Conservation (phyloP, 2,329 filamentous ascomycete species). For the Tolypocladium guangdongense region DNA sequence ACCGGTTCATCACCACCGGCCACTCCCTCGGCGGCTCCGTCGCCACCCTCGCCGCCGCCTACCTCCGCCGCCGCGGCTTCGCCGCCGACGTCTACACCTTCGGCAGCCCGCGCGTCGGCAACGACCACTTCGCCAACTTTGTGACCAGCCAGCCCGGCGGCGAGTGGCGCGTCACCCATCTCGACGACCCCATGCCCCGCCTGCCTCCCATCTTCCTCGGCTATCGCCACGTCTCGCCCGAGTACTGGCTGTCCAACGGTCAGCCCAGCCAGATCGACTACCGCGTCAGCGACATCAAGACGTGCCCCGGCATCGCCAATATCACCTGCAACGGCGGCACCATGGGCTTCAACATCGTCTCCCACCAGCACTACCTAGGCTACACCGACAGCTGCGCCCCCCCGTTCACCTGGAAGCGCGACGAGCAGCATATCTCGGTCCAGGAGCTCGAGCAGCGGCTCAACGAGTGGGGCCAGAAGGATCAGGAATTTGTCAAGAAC, state of each 20-base stretch:
- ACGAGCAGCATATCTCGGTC: constrained; percentile 14
- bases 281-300: constrained; percentile 26
- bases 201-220: constrained; percentile 50
- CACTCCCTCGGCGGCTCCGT: constrained; percentile 61
- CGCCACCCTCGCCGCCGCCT: constrained; percentile 46
- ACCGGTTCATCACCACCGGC: constrained; percentile 47
- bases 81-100: constrained; percentile 50
- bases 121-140: constrained; percentile 40
- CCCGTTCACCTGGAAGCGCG: constrained; percentile 14
- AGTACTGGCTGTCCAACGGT: constrained; percentile 49
- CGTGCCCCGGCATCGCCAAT: constrained; percentile 38
- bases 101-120: constrained; percentile 56
- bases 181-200: constrained; percentile 55
- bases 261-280: constrained; percentile 22
- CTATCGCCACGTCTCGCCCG: constrained; percentile 57
- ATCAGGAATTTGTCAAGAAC: constrained; percentile 18
- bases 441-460: constrained; percentile 27
- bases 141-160: constrained; percentile 39
- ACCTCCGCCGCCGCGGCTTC: constrained; percentile 38
- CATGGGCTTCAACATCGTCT: constrained; percentile 28
- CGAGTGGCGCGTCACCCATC: constrained; percentile 57
- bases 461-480: constrained; percentile 22
- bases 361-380: constrained; percentile 40
- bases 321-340: constrained; percentile 40
- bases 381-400: constrained; percentile 28